Conservation (phyloP, 2,329 filamentous ascomycete genomes). For the Fusarium neocosmosporiellum region DNA sequence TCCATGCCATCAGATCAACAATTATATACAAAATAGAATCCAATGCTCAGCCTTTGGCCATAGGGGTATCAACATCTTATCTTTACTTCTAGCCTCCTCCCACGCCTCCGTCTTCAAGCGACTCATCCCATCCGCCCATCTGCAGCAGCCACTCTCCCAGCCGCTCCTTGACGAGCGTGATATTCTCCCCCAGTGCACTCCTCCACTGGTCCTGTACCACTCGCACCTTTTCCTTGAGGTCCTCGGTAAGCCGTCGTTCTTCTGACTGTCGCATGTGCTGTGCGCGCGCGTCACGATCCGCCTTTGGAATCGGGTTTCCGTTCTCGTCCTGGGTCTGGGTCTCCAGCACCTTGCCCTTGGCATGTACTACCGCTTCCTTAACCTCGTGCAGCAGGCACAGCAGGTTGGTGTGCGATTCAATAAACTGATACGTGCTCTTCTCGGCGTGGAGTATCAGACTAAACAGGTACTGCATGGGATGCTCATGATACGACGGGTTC, state of each 20-base stretch:
- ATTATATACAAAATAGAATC: slow-evolving; percentile 38
- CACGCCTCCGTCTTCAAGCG: slow-evolving; percentile 69
- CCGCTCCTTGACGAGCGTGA: slow-evolving; percentile 78
- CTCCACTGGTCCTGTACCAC: slow-evolving; percentile 93
- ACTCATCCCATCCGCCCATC: slow-evolving; percentile 90
- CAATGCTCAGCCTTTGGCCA: slow-evolving; percentile 29
- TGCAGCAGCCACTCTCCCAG: slow-evolving; percentile 79
- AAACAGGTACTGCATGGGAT: slow-evolving; percentile 92
- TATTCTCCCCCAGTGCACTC: slow-evolving; percentile 82
- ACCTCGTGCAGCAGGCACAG: slow-evolving; percentile 92
- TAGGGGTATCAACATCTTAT: slow-evolving; percentile 46
- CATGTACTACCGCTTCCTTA: slow-evolving; percentile 79
- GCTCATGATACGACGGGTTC: slow-evolving; percentile 82
- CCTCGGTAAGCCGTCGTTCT: slow-evolving; percentile 78
- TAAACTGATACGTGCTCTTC: slow-evolving; percentile 96
- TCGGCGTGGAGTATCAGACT: slow-evolving; percentile 86
- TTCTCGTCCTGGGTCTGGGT: slow-evolving; percentile 65
- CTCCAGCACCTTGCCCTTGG: slow-evolving; percentile 75
- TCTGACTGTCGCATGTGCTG: slow-evolving; percentile 73
- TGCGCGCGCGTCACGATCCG: slow-evolving; percentile 55
- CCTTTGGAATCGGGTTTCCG: slow-evolving; percentile 44
- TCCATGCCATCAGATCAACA: slow-evolving; percentile 20
- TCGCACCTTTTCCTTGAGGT: slow-evolving; percentile 92
- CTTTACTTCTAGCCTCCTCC: slow-evolving; percentile 53
- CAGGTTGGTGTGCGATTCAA: slow-evolving; percentile 92